Conservation (phyloP, 2,329 filamentous ascomycete species). For the Stemphylium beticola region DNA sequence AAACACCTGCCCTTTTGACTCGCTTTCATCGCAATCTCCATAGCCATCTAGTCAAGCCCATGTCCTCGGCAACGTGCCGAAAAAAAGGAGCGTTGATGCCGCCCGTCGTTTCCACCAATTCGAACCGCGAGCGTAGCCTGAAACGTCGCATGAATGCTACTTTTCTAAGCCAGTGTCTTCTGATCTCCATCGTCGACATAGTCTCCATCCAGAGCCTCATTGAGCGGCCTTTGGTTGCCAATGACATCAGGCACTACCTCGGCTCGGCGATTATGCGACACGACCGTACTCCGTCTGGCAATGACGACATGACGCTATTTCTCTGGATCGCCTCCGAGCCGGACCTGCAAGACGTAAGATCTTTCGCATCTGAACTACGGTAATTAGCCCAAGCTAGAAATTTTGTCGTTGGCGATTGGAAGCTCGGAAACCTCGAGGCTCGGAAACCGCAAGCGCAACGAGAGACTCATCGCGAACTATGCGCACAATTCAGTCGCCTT, state of each 20-base stretch:
- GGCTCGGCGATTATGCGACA: background rate
- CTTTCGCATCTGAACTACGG: background rate
- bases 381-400: background rate
- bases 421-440: background rate
- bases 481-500: background rate
- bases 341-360: background rate
- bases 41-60: no score
- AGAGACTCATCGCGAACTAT: background rate
- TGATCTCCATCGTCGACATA: no score
- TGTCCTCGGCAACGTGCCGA: background rate
- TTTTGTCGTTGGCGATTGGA: no score
- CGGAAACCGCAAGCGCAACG: background rate
- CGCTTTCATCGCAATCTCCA: no score
- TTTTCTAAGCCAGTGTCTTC: no score
- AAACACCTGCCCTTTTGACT: no score
- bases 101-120: background rate
- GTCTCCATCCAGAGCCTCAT: background rate
- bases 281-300: background rate
- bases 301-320: slow-evolving; percentile 1
- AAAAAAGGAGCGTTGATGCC: background rate
- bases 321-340: background rate
- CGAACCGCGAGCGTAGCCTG: background rate
- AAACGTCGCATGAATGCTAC: no score
- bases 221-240: background rate
- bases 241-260: background rate